These are phyloP conservation scores for Escovopsis sp. DNA, from an alignment of 2,329 filamentous ascomycete genomes.

Conservation along the genomic window DNA sequence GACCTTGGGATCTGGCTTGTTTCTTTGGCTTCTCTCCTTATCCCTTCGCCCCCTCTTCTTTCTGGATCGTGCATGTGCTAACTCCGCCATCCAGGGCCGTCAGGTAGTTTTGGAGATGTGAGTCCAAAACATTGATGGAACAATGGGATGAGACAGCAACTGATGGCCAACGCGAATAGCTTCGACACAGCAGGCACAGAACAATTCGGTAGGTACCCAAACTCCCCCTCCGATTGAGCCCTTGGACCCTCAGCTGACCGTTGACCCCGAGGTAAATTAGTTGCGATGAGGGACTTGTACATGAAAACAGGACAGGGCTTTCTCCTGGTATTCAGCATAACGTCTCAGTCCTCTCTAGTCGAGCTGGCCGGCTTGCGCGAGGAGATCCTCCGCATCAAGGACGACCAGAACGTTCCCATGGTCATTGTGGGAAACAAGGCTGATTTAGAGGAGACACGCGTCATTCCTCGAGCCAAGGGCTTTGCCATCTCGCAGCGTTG, in stretches of 20 bases:
- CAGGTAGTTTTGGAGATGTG: slow-evolving; percentile 85
- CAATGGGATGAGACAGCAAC: not conserved
- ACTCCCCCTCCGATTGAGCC: not conserved
- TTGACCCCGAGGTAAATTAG: slow-evolving; percentile 15
- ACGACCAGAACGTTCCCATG: slow-evolving; percentile 70
- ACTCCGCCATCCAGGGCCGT: slow-evolving; percentile 44
- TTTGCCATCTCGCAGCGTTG: slow-evolving; percentile 78
- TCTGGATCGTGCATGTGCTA: not conserved
- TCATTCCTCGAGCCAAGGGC: slow-evolving; percentile 61
- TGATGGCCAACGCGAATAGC: slow-evolving; percentile 23
- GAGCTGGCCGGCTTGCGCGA: slow-evolving; percentile 72
- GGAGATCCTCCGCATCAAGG: slow-evolving; percentile 83
- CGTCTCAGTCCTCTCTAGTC: slow-evolving; percentile 65
- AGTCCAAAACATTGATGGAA: slow-evolving; percentile 17
- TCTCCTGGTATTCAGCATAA: slow-evolving; percentile 83
- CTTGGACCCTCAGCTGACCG: not conserved
- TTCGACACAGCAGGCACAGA: slow-evolving; percentile 85
- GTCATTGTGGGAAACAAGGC: slow-evolving; percentile 89
- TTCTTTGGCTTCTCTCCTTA: slow-evolving; percentile 4
- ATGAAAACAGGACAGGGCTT: slow-evolving; percentile 93
- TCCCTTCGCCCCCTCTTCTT: too few relatives aligned
- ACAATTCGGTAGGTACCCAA: slow-evolving; percentile 60
- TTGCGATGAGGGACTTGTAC: slow-evolving; percentile 64
- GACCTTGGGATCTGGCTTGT: not conserved
- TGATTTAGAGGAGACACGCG: slow-evolving; percentile 74